These are phyloP conservation scores for Zea luxurians DNA, from an alignment of 176 grass and related monocot genomes.

Conservation along the genomic window DNA sequence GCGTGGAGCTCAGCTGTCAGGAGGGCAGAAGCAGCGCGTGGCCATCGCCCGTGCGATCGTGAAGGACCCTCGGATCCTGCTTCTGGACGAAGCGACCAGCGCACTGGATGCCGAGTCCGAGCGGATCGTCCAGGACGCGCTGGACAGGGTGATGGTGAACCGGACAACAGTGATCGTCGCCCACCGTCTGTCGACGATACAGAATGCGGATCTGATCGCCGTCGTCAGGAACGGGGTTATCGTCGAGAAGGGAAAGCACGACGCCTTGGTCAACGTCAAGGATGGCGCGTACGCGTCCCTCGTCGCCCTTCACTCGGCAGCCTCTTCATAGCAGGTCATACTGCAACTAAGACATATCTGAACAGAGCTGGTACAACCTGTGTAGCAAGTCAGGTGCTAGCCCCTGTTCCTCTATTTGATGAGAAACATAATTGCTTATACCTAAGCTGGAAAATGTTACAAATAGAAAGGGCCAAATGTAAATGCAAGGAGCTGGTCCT, in stretches of 20 bases:
- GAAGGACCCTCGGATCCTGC: slow-evolving; percentile 77
- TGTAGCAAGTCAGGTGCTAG: slow-evolving; percentile 38
- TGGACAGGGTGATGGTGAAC: slow-evolving; percentile 82
- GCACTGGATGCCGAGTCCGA: slow-evolving; percentile 97
- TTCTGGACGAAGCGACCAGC: slow-evolving; percentile 95
- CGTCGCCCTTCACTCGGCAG: slow-evolving; percentile 76
- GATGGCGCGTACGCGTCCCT: slow-evolving; percentile 95
- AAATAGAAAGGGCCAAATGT: slow-evolving; percentile 50
- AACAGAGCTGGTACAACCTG: slow-evolving; percentile 18
- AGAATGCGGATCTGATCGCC: slow-evolving; percentile 66
- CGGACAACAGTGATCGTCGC: slow-evolving; percentile 85
- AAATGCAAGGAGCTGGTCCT: slow-evolving; percentile 48
- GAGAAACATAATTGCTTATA: slow-evolving; percentile 45
- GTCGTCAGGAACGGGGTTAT: slow-evolving; percentile 82
- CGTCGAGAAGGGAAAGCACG: slow-evolving; percentile 92
- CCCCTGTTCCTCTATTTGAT: slow-evolving; percentile 46
- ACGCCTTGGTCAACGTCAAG: slow-evolving; percentile 81
- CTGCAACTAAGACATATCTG: no score
- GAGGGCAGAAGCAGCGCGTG: slow-evolving; percentile 92
- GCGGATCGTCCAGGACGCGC: slow-evolving; percentile 81
- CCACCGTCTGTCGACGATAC: slow-evolving; percentile 81
- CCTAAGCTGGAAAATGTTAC: slow-evolving; percentile 32
- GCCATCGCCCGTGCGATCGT: slow-evolving; percentile 85
- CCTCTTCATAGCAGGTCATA: slow-evolving; percentile 37
- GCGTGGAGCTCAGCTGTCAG: slow-evolving; percentile 82